Percentiles rank a stretch among this genome's conserved stretches.
phyloP scores from a whole-genome alignment of 179 eudicot genomes.

The Dionaea muscipula region DNA sequence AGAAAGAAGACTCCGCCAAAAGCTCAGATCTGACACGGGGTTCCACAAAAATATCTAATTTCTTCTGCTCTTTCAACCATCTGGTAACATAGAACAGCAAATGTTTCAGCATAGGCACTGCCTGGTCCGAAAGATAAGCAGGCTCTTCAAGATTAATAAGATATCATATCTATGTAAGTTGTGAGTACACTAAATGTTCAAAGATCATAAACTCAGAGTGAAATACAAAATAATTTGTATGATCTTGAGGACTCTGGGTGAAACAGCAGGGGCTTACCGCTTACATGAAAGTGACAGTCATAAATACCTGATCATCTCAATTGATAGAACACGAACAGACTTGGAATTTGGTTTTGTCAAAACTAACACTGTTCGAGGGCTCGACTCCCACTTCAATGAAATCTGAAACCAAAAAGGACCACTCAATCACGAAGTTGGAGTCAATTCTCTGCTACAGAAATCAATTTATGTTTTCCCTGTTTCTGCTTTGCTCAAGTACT shows the following conservation, averaged over 20 bases:
- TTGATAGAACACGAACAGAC: slow-evolving; percentile 63
- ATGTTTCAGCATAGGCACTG: neutral
- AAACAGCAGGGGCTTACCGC: neutral
- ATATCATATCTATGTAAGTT: too few relatives aligned
- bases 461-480: too few relatives aligned
- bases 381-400: slow-evolving; percentile 86
- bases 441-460: too few relatives aligned
- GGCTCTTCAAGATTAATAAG: too few relatives aligned
- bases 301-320: slow-evolving; percentile 70
- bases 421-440: slow-evolving; percentile 2
- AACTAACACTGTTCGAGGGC: slow-evolving; percentile 72
- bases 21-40: slow-evolving; percentile 79
- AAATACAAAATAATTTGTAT: neutral
- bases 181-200: neutral
- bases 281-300: neutral
- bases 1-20: slow-evolving; percentile 55
- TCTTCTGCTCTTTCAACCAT: slow-evolving; percentile 73
- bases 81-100: slow-evolving; percentile 28
- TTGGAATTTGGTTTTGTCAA: slow-evolving; percentile 87
- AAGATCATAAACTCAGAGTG: neutral
- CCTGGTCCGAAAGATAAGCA: too few relatives aligned
- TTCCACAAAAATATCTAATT: slow-evolving; percentile 61
- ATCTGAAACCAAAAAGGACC: slow-evolving; percentile 41
- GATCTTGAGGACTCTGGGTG: neutral
- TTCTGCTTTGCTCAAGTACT: too few relatives aligned